A percentile compares a stretch with the other conserved stretches of the same genome.
Conservation (phyloP, 1,284 basidiomycete genomes). For the Cerioporus squamosus region DNA sequence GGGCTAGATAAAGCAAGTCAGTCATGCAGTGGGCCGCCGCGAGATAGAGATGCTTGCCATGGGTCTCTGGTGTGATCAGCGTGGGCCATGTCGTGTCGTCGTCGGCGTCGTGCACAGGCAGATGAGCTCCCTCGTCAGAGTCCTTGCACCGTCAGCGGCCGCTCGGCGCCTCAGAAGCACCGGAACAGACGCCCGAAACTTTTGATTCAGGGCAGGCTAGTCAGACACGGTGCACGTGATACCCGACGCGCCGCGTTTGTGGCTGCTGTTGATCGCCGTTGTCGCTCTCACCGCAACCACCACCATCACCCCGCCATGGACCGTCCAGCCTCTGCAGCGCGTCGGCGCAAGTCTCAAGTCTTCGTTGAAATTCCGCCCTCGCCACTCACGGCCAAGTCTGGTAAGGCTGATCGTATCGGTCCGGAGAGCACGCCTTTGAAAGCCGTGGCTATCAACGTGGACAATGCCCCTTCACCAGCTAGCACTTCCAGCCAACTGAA, state of each 20-base stretch:
- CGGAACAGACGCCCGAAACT: constrained; percentile 22
- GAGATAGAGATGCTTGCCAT: constrained; percentile 56
- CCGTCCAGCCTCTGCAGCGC: constrained; percentile 24
- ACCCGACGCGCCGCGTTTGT: constrained; percentile 31
- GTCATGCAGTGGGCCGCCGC: too few relatives aligned
- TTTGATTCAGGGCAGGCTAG: constrained; percentile 26
- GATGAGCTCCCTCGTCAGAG: constrained; percentile 18
- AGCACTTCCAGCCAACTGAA: constrained; percentile 23
- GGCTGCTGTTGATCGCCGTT: constrained; percentile 23
- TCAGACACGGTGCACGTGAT: constrained; percentile 34
- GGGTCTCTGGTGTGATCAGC: constrained; percentile 94
- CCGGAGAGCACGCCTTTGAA: constrained; percentile 59
- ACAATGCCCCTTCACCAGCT: constrained; percentile 17
- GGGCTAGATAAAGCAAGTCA: constrained; percentile 63
- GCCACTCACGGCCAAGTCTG: constrained; percentile 30
- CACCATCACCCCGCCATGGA: constrained; percentile 28
- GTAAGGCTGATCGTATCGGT: constrained; percentile 2
- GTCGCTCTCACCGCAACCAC: constrained; percentile 25
- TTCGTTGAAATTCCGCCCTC: constrained; percentile 65
- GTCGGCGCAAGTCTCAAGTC: constrained; percentile 46
- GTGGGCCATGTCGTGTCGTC: constrained; percentile 63
- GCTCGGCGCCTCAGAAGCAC: background rate
- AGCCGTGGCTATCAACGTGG: constrained; percentile 31
- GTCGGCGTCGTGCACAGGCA: constrained; percentile 26
- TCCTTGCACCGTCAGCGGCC: background rate